Evolutionary conservation across 345 rosid species (phyloP), one percentile per base, ranked within the genome.

Genomic region (Theobroma cacao): DNA sequence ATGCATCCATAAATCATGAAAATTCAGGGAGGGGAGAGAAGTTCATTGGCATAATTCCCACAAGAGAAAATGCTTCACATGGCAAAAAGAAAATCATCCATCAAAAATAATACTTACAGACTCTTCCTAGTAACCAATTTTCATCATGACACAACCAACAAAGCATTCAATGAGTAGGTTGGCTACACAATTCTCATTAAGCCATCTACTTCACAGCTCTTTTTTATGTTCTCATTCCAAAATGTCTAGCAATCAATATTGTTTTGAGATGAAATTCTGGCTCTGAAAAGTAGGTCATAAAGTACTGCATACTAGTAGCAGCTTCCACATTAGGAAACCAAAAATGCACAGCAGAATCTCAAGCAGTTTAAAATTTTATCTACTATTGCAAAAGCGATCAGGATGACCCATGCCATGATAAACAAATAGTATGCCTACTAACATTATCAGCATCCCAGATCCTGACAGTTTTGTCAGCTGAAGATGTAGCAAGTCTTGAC

Each of bases 371-470:
- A 52, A 53, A 5, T 33, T 34, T 20, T 36, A 14, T 52, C 26
- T 22, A 82, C 14, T 41, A 22, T 66, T 31, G 65, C 31, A 74
- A 75, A 50, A 62, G 26, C 15, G 69, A 38, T 66, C 31, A 52
- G 56, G 60, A 50, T 36, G 70, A 76, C 50, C 2, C 18, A 24
- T 13, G 20, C 38, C 38, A 7, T 47, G 36, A 69, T 47, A 60
- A 61, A 56, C 9, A 41, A 62, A 72, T 22, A 53, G 22, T 38
- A 53, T 36, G 78, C 20, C 8, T 72, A 84, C 88, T 87, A 18
- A 89, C 95, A 77, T 88, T 89, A 74, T 91, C 88, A 75, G 79
- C 81, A 72, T 90, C 91, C 96, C 96, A 92, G 67, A 92, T 83
- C 87, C 89, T 85, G 75, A 92, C 92, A 78, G 91, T 88, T 88